Evolutionary conservation across 495 filamentous ascomycete genomes (phyloP), one percentile per base, ranked within the genome.

Genomic region (Hypoxylon rickii): DNA sequence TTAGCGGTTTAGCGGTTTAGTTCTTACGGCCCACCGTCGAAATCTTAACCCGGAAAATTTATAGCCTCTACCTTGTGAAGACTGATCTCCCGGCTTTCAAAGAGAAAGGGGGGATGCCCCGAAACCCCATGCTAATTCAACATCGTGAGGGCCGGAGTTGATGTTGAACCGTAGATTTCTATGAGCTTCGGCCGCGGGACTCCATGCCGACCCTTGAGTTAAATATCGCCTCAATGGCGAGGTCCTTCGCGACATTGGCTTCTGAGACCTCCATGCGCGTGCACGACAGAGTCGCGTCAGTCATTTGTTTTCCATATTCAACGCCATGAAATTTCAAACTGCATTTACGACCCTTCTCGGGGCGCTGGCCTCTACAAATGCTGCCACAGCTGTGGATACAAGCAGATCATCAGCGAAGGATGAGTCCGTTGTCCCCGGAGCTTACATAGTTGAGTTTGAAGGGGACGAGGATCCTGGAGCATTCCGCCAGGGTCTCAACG

Each of bases 361-460:
- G 20, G 40, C 40, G 19, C 40, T 43, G 21, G 12, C 20, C 40
- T 43, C 20, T 21, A 26, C 40, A 7, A 43, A 17, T 44, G 44
- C 18, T 29, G 44, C 15, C 31, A 31, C 31, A 8, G 44, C 29
- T 22, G 31, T 31, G 7, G 13, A 43, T 7, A 11, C 16, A 26
- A 21, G 15, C 7, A 12, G 7, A 7, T 10, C 16, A 17, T 7
- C 42, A 4, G 13, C 42, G 4, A 26, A 6, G 13, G 42, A 45
- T 12, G 42, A 45, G 13, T 45, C 42, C 15, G 19, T 51, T 11
- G 37, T 51, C 21, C 36, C 36, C 3, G 48, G 48, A 12, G 48
- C 48, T 3, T 51, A 51, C 48, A 51, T 51, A 5, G 48, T 51
- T 16, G 48, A 51, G 16, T 51, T 51, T 21, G 47, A 42, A 6